phyloP scores from a whole-genome alignment of 352 stramenopile genomes.

The Pythium aphanidermatum region DNA sequence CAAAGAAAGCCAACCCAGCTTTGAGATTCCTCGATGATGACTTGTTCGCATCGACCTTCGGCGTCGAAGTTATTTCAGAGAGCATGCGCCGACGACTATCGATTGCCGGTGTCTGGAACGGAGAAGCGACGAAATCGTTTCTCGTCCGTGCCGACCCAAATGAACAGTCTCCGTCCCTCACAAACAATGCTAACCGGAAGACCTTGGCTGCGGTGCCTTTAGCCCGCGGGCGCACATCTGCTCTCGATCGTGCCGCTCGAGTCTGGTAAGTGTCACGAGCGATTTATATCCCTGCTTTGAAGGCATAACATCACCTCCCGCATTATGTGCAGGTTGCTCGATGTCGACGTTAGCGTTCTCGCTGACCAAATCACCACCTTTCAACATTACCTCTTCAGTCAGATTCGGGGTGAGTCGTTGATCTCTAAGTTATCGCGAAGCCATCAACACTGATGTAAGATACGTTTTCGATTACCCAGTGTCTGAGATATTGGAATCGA shows the following conservation, averaged over 20 bases:
- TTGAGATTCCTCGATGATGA: constrained; percentile 72
- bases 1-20: constrained; percentile 50
- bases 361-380: constrained; percentile 83
- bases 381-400: constrained; percentile 85
- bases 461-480: constrained; percentile 26
- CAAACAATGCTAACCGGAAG: constrained; percentile 24
- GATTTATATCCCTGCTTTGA: too few species aligned
- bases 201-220: constrained; percentile 15
- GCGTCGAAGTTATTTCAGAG: constrained; percentile 75
- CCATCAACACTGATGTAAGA: not conserved
- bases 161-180: constrained; percentile 23
- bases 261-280: constrained; percentile 67
- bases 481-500: constrained; percentile 70
- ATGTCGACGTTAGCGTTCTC: constrained; percentile 71
- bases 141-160: constrained; percentile 38
- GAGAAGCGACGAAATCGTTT: constrained; percentile 53
- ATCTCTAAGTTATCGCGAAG: not conserved
- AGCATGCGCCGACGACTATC: constrained; percentile 66
- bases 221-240: constrained; percentile 4
- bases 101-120: constrained; percentile 67
- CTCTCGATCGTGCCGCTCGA: constrained; percentile 24
- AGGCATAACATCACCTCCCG: too few species aligned
- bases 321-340: constrained; percentile 44
- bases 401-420: constrained; percentile 66
- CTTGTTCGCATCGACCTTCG: constrained; percentile 52